phyloP scores from a whole-genome alignment of 176 grass and related monocot species.

The Ampelocalamus luodianensis region DNA sequence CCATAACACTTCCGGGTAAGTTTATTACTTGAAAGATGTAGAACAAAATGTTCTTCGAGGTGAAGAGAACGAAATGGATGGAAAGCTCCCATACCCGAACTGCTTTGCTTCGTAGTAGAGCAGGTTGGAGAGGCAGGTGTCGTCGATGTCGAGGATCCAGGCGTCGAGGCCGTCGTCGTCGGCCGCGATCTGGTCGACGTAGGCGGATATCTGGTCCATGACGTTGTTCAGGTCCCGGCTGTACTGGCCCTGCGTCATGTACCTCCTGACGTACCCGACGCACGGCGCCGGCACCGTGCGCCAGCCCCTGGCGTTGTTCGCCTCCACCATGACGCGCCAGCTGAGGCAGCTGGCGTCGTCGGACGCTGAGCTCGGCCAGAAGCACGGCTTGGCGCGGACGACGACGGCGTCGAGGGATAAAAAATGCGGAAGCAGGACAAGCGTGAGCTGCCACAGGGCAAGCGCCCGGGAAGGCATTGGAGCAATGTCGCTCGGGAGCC shows the following conservation, averaged over 20 bases:
- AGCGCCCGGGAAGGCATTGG: conserved; percentile 32
- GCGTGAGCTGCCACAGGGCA: conserved; percentile 46
- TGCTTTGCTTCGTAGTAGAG: conserved; percentile 70
- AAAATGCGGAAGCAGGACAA: conserved; percentile 50
- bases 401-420: background rate
- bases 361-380: conserved; percentile 34
- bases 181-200: conserved; percentile 49
- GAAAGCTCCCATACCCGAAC: conserved; percentile 58
- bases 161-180: conserved; percentile 74
- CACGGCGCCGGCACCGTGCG: conserved; percentile 71
- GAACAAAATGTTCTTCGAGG: background rate
- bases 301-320: conserved; percentile 83
- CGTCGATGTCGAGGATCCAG: conserved; percentile 92
- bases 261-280: conserved; percentile 63
- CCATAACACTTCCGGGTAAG: background rate
- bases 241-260: conserved; percentile 96
- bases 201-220: conserved; percentile 59
- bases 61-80: background rate
- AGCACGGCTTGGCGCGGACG: conserved; percentile 27
- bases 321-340: conserved; percentile 92
- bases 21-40: background rate
- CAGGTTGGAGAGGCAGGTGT: conserved; percentile 94
- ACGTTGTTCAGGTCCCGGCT: conserved; percentile 64
- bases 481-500: background rate
- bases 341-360: conserved; percentile 69